Base-by-base conservation (phyloP, 2,329 filamentous ascomycete species). In the Tolypocladium nubicola region DNA sequence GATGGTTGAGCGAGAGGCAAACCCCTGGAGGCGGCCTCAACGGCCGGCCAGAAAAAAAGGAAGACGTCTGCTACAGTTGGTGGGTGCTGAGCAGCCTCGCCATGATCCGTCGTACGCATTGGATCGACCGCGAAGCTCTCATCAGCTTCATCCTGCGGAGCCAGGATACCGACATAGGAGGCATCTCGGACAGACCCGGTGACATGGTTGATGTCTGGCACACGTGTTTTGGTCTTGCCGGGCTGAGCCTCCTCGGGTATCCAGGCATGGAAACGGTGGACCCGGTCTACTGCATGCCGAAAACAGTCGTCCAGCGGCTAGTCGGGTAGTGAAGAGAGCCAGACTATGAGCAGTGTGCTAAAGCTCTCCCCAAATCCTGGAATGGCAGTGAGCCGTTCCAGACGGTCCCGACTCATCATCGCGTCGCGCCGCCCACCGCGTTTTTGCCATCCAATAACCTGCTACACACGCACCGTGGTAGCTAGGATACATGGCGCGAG, bases 51-150 rank as follows among this genome's bases (percentile, higher is more conserved):
- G 94, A 97, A 75, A 99, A 99, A 77, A 76, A 89, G 61, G 93
- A 96, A 70, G 94, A 99, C 70, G 93, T 96, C 16, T 99, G 94
- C 75, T 99, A 99, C 75, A 96, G 90, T 70, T 99, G 94, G 94
- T 99, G 94, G 94, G 94, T 97, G 50, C 76, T 93, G 67, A 93
- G 89, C 68, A 96, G 92, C 70, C 76, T 99, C 63, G 87, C 88
- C 52, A 97, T 97, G 80, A 89, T 99, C 63, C 85, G 82, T 56
- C 86, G 87, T 57, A 80, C 91, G 56, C 89, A 97, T 70, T 99
- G 94, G 94, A 95, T 99, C 68, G 90, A 99, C 75, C 82, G 85
- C 54, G 79, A 86, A 58, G 89, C 89, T 68, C 80, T 99, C 65
- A 81, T 85, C 55, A 71, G 73, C 30, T 99, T 96, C 73, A 97